Percentiles rank a stretch among this genome's conserved stretches.
phyloP scores from a whole-genome alignment of 2,329 filamentous ascomycete species.

The Epichloe aotearoae region DNA sequence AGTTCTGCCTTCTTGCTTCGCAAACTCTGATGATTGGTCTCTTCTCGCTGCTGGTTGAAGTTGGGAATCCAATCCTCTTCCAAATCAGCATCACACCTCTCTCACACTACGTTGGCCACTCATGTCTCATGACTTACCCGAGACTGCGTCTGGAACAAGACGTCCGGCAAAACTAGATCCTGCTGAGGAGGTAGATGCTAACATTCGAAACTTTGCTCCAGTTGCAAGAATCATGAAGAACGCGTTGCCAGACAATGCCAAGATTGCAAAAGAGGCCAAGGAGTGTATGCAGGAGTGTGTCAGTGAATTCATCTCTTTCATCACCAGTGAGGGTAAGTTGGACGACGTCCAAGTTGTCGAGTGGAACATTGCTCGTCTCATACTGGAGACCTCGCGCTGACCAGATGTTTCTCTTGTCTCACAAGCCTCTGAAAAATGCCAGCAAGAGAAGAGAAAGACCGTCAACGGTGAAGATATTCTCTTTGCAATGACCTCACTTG shows the following conservation, averaged over 20 bases:
- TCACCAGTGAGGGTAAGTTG: conserved; percentile 87
- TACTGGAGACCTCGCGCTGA: background rate
- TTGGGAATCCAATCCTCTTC: background rate
- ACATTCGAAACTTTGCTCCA: conserved; percentile 88
- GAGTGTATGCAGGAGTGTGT: conserved; percentile 99
- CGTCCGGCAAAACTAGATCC: conserved; percentile 34
- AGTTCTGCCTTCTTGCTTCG: conserved; percentile 34
- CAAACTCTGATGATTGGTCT: conserved; percentile 7
- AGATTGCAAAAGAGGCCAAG: conserved; percentile 98
- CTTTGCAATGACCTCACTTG: conserved; percentile 97
- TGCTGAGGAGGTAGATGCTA: conserved; percentile 61
- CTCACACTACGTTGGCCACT: conserved; percentile 20
- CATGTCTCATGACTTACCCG: conserved; percentile 48
- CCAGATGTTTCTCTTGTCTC: conserved; percentile 3
- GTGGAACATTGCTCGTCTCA: background rate
- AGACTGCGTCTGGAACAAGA: conserved; percentile 35
- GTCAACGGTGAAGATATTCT: conserved; percentile 98
- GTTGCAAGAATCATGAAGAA: conserved; percentile 99
- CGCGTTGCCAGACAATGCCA: conserved; percentile 92
- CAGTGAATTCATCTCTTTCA: conserved; percentile 99
- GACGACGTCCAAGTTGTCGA: background rate
- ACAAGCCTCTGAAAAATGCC: conserved; percentile 92
- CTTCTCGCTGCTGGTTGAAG: background rate
- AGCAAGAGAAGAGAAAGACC: conserved; percentile 98
- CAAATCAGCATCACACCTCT: conserved; percentile 19